Evolutionary conservation across 208 protist genomes (phyloP), one percentile per base, ranked within the genome.

Genomic region (Baffinella frigidus): DNA sequence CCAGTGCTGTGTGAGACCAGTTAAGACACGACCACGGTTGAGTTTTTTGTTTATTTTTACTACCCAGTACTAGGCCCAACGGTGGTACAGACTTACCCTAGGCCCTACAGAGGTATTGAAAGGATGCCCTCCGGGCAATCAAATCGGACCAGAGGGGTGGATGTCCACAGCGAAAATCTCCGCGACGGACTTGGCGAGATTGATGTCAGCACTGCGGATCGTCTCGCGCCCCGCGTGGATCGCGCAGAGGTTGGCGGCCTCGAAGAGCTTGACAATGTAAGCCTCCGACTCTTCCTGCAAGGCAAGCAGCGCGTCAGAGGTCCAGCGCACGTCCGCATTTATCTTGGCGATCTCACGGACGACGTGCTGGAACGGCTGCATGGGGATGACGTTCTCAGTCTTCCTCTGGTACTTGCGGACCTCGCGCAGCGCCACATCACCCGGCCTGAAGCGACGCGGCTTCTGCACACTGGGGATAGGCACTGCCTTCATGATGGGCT

Each of bases 191-290:
- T n/a, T n/a, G n/a, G n/a, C n/a, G 30, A 99, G 96, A 94, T 99
- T 97, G 81, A 99, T 97, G 93, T 99, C 99, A 95, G 99, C 99
- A 61, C 97, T 96, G 97, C 99, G 99, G 92, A 99, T 97, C 45
- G 99, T 99, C 0, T 99, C 99, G 41, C 93, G 96, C 94, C 99
- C 98, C 68, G 98, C 98, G 95, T 99, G 99, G 93, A 99, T 98
- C 27, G 98, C 98, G 96, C 98, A 98, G 35, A 99, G 95, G 94
- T 99, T 98, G 36, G 89, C 56, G 68, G 77, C 89, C 48, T 92
- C 89, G 44, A 92, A 92, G 5, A 92, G 41, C 2, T 64, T 61
- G 1, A 92, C 68, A 9, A 92, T 36, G 30, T 92, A 92, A 10
- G 24, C 89, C 48, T 92, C 89, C 30, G 67, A 3, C 0, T 61